Evolutionary conservation across 2,329 filamentous ascomycete genomes (phyloP), one percentile per base, ranked within the genome.

Genomic region (Moelleriella libera): DNA sequence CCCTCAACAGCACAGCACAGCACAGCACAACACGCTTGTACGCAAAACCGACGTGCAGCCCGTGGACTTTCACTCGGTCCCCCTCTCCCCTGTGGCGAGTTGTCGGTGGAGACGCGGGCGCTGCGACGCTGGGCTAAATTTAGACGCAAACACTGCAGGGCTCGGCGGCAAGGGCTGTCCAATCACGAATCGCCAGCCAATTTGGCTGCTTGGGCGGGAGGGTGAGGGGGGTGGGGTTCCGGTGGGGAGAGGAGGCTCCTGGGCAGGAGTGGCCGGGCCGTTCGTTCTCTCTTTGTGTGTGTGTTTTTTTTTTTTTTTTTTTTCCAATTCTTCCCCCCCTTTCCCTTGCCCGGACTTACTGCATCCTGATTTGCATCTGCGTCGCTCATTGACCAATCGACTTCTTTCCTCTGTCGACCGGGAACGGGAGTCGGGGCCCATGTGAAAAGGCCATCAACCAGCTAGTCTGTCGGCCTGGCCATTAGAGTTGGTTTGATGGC

Each of bases 131-230:
- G 21, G 21, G 21, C 60, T 63, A 63, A 62, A 60, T 61, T 61
- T 63, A 63, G 61, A 44, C 48, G 45, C 52, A 46, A 51, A 53
- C 54, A 55, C 53, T 37, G 32, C 7, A 53, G 54, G 52, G 51
- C 53, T 56, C 51, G 54, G 61, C 61, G 61, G 58, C 56, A 60
- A 63, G 44, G 29, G 30, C 41, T 6, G 46, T 41, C 61, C 61
- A 63, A 63, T 63, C 55, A 63, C 30, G 44, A 4, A 5, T 44
- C 12, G 32, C 29, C 28, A 44, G 44, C 49, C 51, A 57, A 59
- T 58, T 58, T 61, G 57, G 53, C 34, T 47, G 32, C 40, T 43
- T 8, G 14, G 39, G 32, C 11, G 42, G 30, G 12, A 30, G 42
- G 31, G 11, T 34, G 41, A 41, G 45, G 4, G 39, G 9, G 39